phyloP scores from a whole-genome alignment of 2,329 filamentous ascomycete genomes.

The Fusarium verticillioides region DNA sequence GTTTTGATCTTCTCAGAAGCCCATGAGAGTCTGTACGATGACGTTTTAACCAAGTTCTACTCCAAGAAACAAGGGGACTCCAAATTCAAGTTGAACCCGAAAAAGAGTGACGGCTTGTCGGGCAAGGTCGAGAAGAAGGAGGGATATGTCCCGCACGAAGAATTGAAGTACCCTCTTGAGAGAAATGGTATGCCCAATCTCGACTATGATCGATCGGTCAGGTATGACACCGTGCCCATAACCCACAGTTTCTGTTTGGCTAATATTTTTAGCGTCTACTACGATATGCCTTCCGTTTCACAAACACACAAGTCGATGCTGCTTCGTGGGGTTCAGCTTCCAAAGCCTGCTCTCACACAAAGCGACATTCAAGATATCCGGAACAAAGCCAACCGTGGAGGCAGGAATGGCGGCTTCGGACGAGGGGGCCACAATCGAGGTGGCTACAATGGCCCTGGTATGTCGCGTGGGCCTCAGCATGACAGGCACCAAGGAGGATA shows the following conservation, averaged over 20 bases:
- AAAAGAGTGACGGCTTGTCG: conserved; percentile 79
- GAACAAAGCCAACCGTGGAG: conserved; percentile 68
- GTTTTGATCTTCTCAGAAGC: conserved; percentile 85
- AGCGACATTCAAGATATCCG: conserved; percentile 80
- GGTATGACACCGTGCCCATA: conserved; percentile 62
- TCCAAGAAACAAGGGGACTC: conserved; percentile 81
- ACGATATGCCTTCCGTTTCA: conserved; percentile 79
- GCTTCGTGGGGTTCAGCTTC: conserved; percentile 81
- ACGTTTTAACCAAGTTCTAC: conserved; percentile 87
- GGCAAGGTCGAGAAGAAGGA: conserved; percentile 86
- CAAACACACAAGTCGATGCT: conserved; percentile 94
- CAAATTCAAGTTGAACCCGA: conserved; percentile 78
- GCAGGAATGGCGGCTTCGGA: conserved; percentile 46
- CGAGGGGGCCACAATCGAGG: conserved; percentile 41
- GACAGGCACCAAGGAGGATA: conserved; percentile 39
- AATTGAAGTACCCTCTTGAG: conserved; percentile 81
- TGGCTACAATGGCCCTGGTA: conserved; percentile 45
- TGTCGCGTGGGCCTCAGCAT: conserved; percentile 35
- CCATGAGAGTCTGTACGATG: conserved; percentile 83
- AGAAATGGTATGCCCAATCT: conserved; percentile 77
- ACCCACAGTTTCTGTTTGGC: conserved; percentile 16
- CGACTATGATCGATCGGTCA: conserved; percentile 87
- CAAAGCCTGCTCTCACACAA: conserved; percentile 76
- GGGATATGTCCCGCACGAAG: conserved; percentile 84
- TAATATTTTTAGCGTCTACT: conserved; percentile 75